phyloP scores from a whole-genome alignment of 345 rosid genomes.

The Brassica juncea region DNA sequence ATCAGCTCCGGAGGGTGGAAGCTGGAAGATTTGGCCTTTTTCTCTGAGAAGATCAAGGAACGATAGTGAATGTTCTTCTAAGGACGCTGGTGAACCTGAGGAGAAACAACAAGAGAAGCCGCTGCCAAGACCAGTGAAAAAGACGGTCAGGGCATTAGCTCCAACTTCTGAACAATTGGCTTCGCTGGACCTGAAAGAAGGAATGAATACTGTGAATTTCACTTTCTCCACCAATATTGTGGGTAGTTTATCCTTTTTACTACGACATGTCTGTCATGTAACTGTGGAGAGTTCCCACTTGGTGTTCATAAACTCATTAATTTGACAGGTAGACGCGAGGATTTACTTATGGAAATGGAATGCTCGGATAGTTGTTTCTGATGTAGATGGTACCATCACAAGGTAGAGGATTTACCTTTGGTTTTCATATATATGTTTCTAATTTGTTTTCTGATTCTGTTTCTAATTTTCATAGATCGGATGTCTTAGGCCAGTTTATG shows the following conservation, averaged over 20 bases:
- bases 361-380: conserved; percentile 83
- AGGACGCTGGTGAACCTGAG: conserved; percentile 37
- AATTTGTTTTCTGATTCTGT: background rate
- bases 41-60: conserved; percentile 49
- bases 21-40: conserved; percentile 95
- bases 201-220: conserved; percentile 71
- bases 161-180: conserved; percentile 93
- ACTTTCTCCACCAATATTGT: conserved; percentile 89
- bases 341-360: conserved; percentile 98
- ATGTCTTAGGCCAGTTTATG: conserved; percentile 98
- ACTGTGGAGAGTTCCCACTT: background rate
- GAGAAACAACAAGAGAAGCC: conserved; percentile 41
- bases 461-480: conserved; percentile 64
- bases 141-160: conserved; percentile 54
- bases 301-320: conserved; percentile 16
- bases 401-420: conserved; percentile 47
- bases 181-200: conserved; percentile 76
- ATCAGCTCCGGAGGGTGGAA: conserved; percentile 48
- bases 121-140: conserved; percentile 48
- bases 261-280: conserved; percentile 15
- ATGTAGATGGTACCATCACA: conserved; percentile 98
- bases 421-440: background rate
- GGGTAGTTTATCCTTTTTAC: conserved; percentile 46
- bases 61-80: conserved; percentile 43
- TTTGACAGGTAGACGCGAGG: conserved; percentile 82